phyloP scores from a whole-genome alignment of 495 filamentous ascomycete species.

The Podospora pseudoanserina region DNA sequence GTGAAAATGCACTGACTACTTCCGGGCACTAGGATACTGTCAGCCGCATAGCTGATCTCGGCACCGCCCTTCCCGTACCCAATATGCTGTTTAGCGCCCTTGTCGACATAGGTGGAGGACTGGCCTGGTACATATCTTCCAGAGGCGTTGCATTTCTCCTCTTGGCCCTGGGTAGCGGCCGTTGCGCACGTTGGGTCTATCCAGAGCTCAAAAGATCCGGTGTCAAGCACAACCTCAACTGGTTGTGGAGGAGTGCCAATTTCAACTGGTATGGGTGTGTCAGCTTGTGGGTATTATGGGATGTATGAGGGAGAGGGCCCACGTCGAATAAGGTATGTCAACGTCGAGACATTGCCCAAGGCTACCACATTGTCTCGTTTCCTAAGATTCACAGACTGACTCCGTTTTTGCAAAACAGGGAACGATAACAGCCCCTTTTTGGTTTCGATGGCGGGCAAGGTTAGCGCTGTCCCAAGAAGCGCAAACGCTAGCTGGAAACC shows the following conservation, averaged over 20 bases:
- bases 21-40: constrained; percentile 16
- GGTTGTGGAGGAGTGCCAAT: constrained; percentile 30
- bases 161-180: constrained; percentile 17
- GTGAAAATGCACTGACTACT: constrained; percentile 6
- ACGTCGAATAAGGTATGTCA: not conserved
- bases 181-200: constrained; percentile 33
- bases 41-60: constrained; percentile 15
- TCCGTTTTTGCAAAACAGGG: not conserved
- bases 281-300: not conserved
- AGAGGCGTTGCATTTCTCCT: constrained; percentile 23
- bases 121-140: constrained; percentile 25
- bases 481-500: not conserved
- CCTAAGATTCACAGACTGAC: not conserved
- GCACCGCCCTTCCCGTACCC: constrained; percentile 20
- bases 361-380: not conserved
- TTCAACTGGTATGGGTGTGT: constrained; percentile 8
- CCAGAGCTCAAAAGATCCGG: constrained; percentile 44
- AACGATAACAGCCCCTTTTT: not conserved
- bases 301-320: not conserved
- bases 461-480: not conserved
- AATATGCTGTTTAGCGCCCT: constrained; percentile 4
- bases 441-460: not conserved
- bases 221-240: constrained; percentile 38
- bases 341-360: not conserved
- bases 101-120: constrained; percentile 9